phyloP scores from a whole-genome alignment of 2,329 filamentous ascomycete genomes.

The Aspergillus sp. region DNA sequence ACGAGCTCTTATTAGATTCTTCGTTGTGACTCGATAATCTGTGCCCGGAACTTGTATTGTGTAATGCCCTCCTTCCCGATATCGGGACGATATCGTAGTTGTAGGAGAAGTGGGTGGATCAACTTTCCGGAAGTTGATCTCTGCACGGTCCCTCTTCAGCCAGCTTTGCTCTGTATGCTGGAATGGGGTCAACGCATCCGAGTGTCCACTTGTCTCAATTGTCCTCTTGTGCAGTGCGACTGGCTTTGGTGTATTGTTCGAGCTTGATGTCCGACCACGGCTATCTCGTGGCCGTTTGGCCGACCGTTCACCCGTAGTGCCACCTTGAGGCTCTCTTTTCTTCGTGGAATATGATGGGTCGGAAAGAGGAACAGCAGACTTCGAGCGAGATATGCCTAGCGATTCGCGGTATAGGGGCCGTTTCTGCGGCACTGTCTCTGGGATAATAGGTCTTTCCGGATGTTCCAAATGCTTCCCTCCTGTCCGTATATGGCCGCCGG shows the following conservation, averaged over 20 bases:
- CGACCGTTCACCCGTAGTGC: not conserved
- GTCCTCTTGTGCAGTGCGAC: constrained; percentile 3
- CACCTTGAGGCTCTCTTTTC: not conserved
- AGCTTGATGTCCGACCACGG: constrained; percentile 4
- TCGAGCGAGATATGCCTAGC: constrained; percentile 1
- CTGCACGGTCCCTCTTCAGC: constrained; percentile 34
- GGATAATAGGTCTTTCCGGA: constrained; percentile 25
- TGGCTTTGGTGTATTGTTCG: constrained; percentile 9
- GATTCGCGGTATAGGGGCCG: constrained; percentile 24
- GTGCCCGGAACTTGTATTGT: constrained; percentile 6
- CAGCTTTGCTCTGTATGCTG: constrained; percentile 21
- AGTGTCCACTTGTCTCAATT: not conserved
- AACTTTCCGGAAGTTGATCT: constrained; percentile 31
- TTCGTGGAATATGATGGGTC: not conserved
- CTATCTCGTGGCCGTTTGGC: not conserved
- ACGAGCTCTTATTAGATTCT: not conserved
- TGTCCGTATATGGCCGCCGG: not conserved
- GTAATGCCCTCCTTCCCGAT: constrained; percentile 17
- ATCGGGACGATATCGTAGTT: constrained; percentile 25
- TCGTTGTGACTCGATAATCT: not conserved
- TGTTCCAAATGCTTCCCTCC: constrained; percentile 4
- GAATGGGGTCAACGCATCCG: constrained; percentile 1
- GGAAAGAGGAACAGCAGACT: not conserved
- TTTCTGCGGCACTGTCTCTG: constrained; percentile 31
- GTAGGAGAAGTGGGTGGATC: constrained; percentile 43